Evolutionary conservation across 2,329 filamentous ascomycete species (phyloP), one percentile per base, ranked within the genome.

Genomic region (Aspergillus sp.): DNA sequence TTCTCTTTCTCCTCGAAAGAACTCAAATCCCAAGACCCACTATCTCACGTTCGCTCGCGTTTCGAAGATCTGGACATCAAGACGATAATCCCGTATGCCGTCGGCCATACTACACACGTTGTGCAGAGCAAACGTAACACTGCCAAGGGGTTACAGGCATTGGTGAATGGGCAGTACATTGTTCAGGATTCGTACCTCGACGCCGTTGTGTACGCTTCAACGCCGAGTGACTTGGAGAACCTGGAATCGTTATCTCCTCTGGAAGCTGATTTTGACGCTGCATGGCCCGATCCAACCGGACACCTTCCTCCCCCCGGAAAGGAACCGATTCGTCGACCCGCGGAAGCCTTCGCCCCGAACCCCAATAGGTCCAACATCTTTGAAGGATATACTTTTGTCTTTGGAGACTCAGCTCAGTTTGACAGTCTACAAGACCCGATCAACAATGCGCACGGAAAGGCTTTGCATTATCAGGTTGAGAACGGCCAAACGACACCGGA

Each of bases 41-140:
- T 88, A 34, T 61, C 66, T 2, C 65, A 66, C 12, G 70, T 86
- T 15, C 75, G 75, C 40, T 63, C 72, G 19, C 71, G 71, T 33
- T 73, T 96, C 12, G 86, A 93, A 53, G 74, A 80, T 27, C 69
- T 93, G n/a, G 91, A 94, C 52, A 80, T 96, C 57, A 96, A 95
- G 57, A 79, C 86, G 10, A 66, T 82, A 10, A 68, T 74, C 26
- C 79, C 86, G 3, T 95, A 86, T 56, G 64, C 82, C 15, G 63
- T 71, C 15, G 70, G 66, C 11, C 64, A 72, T 16, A 95, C 89
- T 0, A 94, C 89, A 0, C 88, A 96, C 57, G 82, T 93, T 8
- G 78, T 96, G 20, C 79, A 85, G 5, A 83, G 78, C 55, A 95
- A 93, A 60, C 74, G 91, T 29, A 98, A 96, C 55, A 89, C 86